These are phyloP conservation scores for Verticillium nonalfalfae DNA, from an alignment of 2,329 filamentous ascomycete species.

Conservation along the genomic window DNA sequence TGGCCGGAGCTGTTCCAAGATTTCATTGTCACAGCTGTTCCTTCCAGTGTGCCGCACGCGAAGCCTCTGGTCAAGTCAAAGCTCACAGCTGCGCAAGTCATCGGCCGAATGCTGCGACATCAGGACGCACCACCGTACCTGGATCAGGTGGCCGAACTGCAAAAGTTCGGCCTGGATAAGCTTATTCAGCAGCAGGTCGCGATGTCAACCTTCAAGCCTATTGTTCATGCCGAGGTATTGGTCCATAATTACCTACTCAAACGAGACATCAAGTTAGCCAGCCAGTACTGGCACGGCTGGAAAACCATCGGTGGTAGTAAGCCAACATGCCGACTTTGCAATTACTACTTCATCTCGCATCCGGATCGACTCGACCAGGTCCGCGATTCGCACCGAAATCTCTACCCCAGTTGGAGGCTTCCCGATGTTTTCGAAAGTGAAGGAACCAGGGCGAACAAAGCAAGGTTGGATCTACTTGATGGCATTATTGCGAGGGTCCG, in stretches of 20 bases:
- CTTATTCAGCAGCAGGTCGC: constrained; percentile 22
- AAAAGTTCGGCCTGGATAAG: constrained; percentile 15
- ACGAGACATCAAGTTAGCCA: background rate
- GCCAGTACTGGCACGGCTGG: constrained; percentile 21
- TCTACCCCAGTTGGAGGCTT: constrained; percentile 30
- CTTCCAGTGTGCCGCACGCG: constrained; percentile 14
- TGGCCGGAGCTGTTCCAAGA: constrained; percentile 25
- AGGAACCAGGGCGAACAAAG: constrained; percentile 1
- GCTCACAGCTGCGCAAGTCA: constrained; percentile 12
- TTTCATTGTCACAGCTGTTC: constrained; percentile 17
- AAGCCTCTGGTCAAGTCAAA: constrained; percentile 14
- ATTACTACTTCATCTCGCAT: constrained; percentile 25
- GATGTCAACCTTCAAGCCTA: constrained; percentile 13
- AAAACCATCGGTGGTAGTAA: constrained; percentile 34
- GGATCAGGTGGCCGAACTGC: constrained; percentile 11
- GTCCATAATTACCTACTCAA: constrained; percentile 14
- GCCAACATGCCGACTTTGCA: constrained; percentile 30
- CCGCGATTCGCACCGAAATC: constrained; percentile 24
- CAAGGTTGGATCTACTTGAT: background rate
- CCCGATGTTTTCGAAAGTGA: constrained; percentile 20
- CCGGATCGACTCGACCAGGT: constrained; percentile 16
- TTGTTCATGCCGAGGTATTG: constrained; percentile 28
- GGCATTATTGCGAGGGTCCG: too few relatives aligned
- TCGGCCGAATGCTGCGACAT: constrained; percentile 14
- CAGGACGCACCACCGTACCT: constrained; percentile 3